These are phyloP conservation scores for Theileria annulata DNA, from an alignment of 169 alveolate species.

Conservation along the genomic window DNA sequence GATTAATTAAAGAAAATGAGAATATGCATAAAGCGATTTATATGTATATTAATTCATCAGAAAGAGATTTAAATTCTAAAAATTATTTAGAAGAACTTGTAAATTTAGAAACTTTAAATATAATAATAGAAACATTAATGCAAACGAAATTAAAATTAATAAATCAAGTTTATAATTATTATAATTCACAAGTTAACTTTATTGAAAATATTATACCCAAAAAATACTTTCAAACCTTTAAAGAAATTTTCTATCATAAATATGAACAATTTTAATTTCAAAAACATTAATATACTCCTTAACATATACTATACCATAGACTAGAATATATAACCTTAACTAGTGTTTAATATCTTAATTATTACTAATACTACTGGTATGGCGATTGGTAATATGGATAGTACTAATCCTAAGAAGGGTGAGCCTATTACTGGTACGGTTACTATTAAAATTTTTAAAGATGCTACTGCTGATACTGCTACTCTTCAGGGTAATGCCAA, in stretches of 20 bases:
- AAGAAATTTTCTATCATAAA: neutral
- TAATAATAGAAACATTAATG: conserved; percentile 55
- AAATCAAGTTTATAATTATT: neutral
- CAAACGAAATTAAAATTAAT: conserved; percentile 49
- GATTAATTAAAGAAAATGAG: conserved; percentile 34
- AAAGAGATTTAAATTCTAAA: conserved; percentile 12
- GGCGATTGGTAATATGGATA: too few species aligned
- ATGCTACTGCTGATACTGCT: too few species aligned
- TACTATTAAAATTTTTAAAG: too few species aligned
- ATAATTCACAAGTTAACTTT: conserved; percentile 1
- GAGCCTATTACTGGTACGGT: too few species aligned
- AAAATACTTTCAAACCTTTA: conserved; percentile 10
- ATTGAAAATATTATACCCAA: conserved; percentile 11
- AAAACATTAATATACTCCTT: neutral
- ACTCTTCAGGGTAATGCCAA: too few species aligned
- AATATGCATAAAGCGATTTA: conserved; percentile 59
- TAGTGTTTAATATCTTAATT: too few species aligned
- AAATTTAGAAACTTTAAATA: conserved; percentile 48
- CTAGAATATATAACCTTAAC: too few species aligned
- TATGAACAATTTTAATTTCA: neutral
- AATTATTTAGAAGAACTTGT: conserved; percentile 57
- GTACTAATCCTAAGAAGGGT: too few species aligned
- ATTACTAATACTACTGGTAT: too few species aligned
- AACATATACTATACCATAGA: neutral
- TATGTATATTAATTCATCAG: conserved; percentile 24